These are phyloP conservation scores for Imleria badia DNA, from an alignment of 768 basidiomycete genomes.

Conservation along the genomic window DNA sequence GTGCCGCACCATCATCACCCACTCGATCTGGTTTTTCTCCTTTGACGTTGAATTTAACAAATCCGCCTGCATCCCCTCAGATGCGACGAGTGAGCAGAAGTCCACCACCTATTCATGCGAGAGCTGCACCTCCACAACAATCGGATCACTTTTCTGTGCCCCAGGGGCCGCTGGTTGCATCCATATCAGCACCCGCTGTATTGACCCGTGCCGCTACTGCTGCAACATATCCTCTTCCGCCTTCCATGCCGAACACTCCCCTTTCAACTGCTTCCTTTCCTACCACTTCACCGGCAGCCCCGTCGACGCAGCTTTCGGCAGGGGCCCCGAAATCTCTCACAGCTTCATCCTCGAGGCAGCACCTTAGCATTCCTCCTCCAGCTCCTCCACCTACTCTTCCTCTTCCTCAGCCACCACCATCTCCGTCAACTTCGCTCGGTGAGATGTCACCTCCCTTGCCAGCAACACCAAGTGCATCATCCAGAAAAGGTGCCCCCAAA, in stretches of 20 bases:
- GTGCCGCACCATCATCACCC: constrained; percentile 24
- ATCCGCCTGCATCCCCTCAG: constrained; percentile 18
- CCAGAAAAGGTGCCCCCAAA: constrained; percentile 11
- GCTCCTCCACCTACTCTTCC: constrained; percentile 32
- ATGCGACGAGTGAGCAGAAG: constrained; percentile 27
- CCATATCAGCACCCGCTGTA: constrained; percentile 3
- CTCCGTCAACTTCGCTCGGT: constrained; percentile 5
- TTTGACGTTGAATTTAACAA: constrained; percentile 24
- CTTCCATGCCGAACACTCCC: constrained; percentile 21
- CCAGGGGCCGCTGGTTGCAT: constrained; percentile 4
- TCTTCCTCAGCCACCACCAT: constrained; percentile 29
- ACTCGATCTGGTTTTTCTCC: constrained; percentile 30
- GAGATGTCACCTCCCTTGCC: neutral
- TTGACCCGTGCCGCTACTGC: constrained; percentile 5
- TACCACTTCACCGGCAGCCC: neutral
- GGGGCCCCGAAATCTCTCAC: constrained; percentile 10
- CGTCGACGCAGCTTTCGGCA: neutral
- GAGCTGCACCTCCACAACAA: constrained; percentile 10
- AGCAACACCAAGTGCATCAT: neutral
- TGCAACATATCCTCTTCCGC: constrained; percentile 12
- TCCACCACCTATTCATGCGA: constrained; percentile 22
- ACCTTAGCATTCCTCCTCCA: constrained; percentile 29
- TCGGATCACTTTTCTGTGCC: constrained; percentile 3
- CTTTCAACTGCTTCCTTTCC: constrained; percentile 16
- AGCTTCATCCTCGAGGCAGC: constrained; percentile 24